Conservation (phyloP, 2,329 filamentous ascomycete species). For the Drechslerella dactyloides region DNA sequence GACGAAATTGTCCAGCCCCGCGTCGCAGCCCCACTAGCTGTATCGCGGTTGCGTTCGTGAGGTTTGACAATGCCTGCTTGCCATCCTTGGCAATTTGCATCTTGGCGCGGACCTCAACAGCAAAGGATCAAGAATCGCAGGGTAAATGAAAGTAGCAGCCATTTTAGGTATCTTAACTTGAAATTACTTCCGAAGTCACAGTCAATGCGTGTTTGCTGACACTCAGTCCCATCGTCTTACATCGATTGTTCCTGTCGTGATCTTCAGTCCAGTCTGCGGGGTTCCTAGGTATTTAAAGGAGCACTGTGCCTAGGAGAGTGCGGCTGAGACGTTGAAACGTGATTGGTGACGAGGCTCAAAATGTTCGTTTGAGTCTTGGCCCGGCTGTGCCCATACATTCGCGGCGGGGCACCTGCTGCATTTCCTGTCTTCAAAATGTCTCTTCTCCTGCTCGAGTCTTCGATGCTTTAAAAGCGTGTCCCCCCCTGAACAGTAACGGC, state of each 20-base stretch:
- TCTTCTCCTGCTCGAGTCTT: conserved; percentile 21
- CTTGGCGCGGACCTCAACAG: neutral
- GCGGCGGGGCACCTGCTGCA: conserved; percentile 31
- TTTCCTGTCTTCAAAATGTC: conserved; percentile 1
- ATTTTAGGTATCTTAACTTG: neutral
- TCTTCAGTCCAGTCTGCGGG: neutral
- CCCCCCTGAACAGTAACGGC: conserved; percentile 22
- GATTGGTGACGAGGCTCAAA: conserved; percentile 37
- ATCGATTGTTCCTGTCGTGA: neutral
- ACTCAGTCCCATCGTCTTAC: neutral
- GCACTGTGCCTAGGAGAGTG: too few relatives aligned
- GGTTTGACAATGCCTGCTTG: conserved; percentile 14
- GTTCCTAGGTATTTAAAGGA: neutral
- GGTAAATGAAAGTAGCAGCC: too few relatives aligned
- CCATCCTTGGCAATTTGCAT: conserved; percentile 19
- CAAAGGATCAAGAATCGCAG: neutral
- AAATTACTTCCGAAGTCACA: neutral
- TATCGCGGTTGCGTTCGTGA: conserved; percentile 41
- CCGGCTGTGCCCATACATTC: conserved; percentile 6
- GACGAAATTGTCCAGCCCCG: conserved; percentile 44
- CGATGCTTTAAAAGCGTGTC: conserved; percentile 32
- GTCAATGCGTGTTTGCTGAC: neutral
- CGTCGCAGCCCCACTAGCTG: conserved; percentile 42
- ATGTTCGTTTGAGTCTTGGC: conserved; percentile 38
- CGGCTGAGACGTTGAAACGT: neutral